Percentiles rank a stretch among this genome's conserved stretches.
These are phyloP conservation scores for Syzygium malaccense DNA, from an alignment of 441 rosid genomes.

Conservation along the genomic window DNA sequence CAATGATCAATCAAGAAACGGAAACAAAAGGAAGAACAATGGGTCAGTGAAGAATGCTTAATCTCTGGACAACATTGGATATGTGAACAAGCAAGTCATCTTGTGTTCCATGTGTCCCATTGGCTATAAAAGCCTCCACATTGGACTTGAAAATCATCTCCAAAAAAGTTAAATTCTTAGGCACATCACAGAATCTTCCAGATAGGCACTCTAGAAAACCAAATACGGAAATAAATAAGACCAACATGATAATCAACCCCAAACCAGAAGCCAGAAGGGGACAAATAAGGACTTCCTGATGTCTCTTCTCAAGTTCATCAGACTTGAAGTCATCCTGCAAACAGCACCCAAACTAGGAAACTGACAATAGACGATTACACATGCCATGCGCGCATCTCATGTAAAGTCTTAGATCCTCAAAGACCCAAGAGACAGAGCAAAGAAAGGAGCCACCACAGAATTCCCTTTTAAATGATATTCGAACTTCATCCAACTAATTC, in stretches of 20 bases:
- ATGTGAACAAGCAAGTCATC: background rate
- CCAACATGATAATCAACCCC: background rate
- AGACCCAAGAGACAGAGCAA: background rate
- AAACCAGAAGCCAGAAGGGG: background rate
- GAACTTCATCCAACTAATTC: background rate
- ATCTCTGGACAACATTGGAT: background rate
- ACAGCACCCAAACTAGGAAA: background rate
- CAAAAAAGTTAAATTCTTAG: background rate
- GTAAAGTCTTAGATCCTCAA: background rate
- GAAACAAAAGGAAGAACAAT: no score
- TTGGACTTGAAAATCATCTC: background rate
- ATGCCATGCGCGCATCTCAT: background rate
- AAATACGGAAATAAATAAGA: background rate
- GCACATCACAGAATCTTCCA: background rate
- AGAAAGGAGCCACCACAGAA: background rate
- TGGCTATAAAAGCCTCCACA: background rate
- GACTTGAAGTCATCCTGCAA: background rate
- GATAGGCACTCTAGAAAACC: background rate
- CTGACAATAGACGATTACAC: background rate
- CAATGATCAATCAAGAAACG: background rate
- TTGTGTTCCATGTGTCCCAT: background rate
- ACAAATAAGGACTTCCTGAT: background rate
- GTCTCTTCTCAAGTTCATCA: background rate
- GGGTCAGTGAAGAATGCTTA: background rate
- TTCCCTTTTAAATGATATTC: background rate